Percentiles rank a stretch among this genome's conserved stretches.
Conservation (phyloP, 2,329 filamentous ascomycete species). For the Rutstroemia sp. region DNA sequence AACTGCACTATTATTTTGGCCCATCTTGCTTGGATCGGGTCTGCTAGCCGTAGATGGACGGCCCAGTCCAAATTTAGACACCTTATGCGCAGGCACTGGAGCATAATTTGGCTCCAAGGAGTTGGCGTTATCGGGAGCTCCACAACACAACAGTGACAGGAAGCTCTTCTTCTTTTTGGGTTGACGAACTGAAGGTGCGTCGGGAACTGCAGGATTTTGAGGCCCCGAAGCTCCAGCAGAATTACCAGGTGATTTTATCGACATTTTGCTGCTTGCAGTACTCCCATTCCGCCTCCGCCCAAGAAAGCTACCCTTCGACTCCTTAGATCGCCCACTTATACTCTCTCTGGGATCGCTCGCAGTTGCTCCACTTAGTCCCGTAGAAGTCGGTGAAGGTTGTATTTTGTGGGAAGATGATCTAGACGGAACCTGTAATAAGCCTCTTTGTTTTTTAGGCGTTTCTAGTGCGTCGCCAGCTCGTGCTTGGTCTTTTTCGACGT, state of each 20-base stretch:
- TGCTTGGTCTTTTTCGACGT: conserved; percentile 23
- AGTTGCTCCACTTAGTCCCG: conserved; percentile 52
- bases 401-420: conserved; percentile 55
- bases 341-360: conserved; percentile 53
- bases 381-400: conserved; percentile 51
- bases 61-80: conserved; percentile 32
- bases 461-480: conserved; percentile 20
- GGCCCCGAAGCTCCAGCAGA: conserved; percentile 33
- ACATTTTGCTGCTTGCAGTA: conserved; percentile 55
- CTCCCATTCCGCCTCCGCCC: conserved; percentile 59
- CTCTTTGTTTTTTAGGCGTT: conserved; percentile 36
- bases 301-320: conserved; percentile 56
- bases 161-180: conserved; percentile 35
- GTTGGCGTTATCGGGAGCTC: conserved; percentile 33
- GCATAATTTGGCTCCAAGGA: conserved; percentile 37
- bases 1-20: conserved; percentile 12
- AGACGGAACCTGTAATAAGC: conserved; percentile 51
- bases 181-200: conserved; percentile 22
- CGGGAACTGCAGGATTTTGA: conserved; percentile 27
- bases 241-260: conserved; percentile 37
- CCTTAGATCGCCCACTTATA: conserved; percentile 57
- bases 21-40: conserved; percentile 20
- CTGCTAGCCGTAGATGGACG: conserved; percentile 27
- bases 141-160: conserved; percentile 42
- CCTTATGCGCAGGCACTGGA: conserved; percentile 38